phyloP scores from a whole-genome alignment of 1,284 basidiomycete species.

The Flammula alnicola region DNA sequence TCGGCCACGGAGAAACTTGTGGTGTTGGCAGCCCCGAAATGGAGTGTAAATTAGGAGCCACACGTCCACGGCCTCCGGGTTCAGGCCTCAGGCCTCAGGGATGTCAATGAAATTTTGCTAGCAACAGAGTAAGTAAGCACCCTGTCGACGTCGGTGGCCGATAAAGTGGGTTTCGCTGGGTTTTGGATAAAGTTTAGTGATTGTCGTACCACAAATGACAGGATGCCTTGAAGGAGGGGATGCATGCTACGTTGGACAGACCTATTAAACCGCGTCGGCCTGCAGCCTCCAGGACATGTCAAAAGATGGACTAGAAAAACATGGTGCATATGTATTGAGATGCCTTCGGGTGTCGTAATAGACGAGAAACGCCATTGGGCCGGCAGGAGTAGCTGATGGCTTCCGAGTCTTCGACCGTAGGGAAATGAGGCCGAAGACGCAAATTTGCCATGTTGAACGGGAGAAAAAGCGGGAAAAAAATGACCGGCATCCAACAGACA shows the following conservation, averaged over 20 bases:
- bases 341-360: conserved; percentile 14
- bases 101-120: no score
- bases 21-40: background rate
- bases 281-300: conserved; percentile 6
- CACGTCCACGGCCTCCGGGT: background rate
- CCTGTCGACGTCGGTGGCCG: no score
- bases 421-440: background rate
- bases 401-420: background rate
- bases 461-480: background rate
- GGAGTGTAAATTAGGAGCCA: background rate
- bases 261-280: conserved; percentile 13
- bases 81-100: no score
- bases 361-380: conserved; percentile 2
- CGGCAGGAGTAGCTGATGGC: conserved; percentile 8
- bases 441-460: background rate
- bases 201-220: conserved; percentile 1
- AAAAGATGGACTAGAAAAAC: conserved; percentile 10
- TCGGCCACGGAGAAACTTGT: background rate
- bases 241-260: no score
- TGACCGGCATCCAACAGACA: no score
- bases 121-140: no score
- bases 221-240: conserved; percentile 3
- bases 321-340: no score
- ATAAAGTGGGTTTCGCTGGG: background rate
- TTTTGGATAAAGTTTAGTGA: conserved; percentile 9